A percentile compares a stretch with the other conserved stretches of the same genome.
Conservation (phyloP, 306 rosid genomes). For the Cercis canadensis region DNA sequence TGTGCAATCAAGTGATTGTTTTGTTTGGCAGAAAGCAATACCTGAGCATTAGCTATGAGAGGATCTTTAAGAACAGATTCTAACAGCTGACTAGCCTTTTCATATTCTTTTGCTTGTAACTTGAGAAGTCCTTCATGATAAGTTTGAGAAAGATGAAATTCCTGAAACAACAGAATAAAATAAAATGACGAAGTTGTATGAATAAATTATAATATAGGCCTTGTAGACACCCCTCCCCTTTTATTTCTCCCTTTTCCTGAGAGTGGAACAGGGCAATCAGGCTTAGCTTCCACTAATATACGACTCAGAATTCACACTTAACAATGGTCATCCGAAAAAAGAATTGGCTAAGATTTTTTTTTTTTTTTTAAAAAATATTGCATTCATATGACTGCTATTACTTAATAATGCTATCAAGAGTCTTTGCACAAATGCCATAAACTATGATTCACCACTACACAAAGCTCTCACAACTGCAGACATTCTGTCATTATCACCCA, state of each 20-base stretch:
- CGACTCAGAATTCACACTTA: background rate
- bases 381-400: background rate
- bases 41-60: constrained; percentile 73
- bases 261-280: background rate
- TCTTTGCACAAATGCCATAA: no score
- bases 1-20: background rate
- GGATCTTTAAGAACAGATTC: constrained; percentile 89
- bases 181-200: background rate
- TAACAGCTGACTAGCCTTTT: constrained; percentile 78
- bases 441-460: background rate
- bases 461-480: constrained; percentile 1
- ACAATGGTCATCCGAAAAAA: background rate
- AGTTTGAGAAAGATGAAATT: constrained; percentile 90
- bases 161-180: constrained; percentile 58
- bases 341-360: no score
- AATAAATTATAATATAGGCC: background rate
- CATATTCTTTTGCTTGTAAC: constrained; percentile 84
- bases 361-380: background rate
- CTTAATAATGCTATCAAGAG: constrained; percentile 11
- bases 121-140: constrained; percentile 92
- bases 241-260: background rate
- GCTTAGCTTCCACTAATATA: background rate
- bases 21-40: constrained; percentile 29
- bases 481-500: background rate
- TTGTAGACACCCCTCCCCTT: background rate